Conservation (phyloP, 2,329 filamentous ascomycete genomes). For the Monascus ruber region DNA sequence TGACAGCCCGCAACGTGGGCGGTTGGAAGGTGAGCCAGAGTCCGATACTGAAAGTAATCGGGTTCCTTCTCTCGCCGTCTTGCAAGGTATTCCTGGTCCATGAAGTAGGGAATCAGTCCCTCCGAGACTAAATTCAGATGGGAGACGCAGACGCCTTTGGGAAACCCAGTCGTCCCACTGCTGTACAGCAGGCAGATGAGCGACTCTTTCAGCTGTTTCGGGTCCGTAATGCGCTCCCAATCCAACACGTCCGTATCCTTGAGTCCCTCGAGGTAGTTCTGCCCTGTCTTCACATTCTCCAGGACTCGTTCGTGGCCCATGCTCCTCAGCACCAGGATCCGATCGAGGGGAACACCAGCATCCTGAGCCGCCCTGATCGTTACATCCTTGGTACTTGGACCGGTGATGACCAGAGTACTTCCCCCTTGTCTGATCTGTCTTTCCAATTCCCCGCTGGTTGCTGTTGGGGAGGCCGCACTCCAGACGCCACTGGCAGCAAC, state of each 20-base stretch:
- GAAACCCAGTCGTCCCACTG: constrained; percentile 37
- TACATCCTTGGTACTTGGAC: constrained; percentile 38
- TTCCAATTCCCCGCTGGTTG: too few species aligned
- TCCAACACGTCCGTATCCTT: constrained; percentile 23
- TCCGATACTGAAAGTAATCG: constrained; percentile 20
- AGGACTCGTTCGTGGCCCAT: constrained; percentile 24
- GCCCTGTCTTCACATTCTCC: background rate
- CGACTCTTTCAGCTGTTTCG: constrained; percentile 34
- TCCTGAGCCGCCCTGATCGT: constrained; percentile 40
- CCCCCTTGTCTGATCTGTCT: too few species aligned
- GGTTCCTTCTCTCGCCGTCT: constrained; percentile 18
- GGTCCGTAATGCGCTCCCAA: constrained; percentile 46
- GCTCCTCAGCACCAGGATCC: constrained; percentile 43
- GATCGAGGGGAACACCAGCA: constrained; percentile 33
- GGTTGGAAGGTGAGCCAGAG: constrained; percentile 36
- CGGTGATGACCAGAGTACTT: constrained; percentile 38
- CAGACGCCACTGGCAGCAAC: constrained; percentile 49
- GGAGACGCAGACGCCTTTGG: constrained; percentile 36
- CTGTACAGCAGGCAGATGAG: constrained; percentile 37
- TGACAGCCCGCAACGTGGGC: constrained; percentile 39
- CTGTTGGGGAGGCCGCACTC: too few species aligned
- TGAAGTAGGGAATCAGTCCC: constrained; percentile 10
- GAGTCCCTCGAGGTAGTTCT: constrained; percentile 6
- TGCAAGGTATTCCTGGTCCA: constrained; percentile 8
- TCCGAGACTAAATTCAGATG: constrained; percentile 35